Evolutionary conservation across 2,329 filamentous ascomycete genomes (phyloP).

Genomic region (Elsinoe batatas): DNA sequence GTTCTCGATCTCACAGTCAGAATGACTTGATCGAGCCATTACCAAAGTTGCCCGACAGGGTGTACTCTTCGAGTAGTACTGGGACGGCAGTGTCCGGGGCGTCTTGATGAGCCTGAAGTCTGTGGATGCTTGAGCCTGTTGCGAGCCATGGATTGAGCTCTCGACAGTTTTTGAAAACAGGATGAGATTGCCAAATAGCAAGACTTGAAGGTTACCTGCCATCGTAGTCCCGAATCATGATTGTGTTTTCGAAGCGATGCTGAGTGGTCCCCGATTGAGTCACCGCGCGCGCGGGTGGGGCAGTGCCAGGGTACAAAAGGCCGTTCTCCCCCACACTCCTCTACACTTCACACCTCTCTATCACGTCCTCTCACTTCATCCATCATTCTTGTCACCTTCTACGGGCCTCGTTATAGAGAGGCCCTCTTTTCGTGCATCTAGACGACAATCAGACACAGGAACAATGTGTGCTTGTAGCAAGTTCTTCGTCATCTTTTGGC

Average conservation of each 20-base stretch:
- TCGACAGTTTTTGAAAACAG: too few species aligned
- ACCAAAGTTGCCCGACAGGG: background rate
- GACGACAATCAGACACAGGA: background rate
- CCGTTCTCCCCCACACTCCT: background rate
- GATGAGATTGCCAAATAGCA: too few species aligned
- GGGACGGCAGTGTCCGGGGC: background rate
- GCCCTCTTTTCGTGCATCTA: conserved; percentile 1
- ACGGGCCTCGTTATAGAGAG: conserved; percentile 1
- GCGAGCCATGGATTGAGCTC: too few species aligned
- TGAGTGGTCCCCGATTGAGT: too few species aligned
- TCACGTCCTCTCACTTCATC: background rate
- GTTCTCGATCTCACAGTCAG: background rate
- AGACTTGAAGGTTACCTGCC: too few species aligned
- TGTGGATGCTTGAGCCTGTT: too few species aligned
- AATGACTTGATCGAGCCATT: background rate
- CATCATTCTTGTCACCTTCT: background rate
- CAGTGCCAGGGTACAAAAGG: background rate
- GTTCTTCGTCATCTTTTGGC: background rate
- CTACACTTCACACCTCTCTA: background rate
- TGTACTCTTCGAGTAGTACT: background rate
- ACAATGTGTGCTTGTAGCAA: conserved; percentile 5
- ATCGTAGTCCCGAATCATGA: too few species aligned
- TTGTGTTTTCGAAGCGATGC: too few species aligned
- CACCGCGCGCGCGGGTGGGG: too few species aligned
- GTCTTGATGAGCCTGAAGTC: too few species aligned